These are phyloP conservation scores for Lentinula aciculospora DNA, from an alignment of 768 basidiomycete species.

Conservation along the genomic window DNA sequence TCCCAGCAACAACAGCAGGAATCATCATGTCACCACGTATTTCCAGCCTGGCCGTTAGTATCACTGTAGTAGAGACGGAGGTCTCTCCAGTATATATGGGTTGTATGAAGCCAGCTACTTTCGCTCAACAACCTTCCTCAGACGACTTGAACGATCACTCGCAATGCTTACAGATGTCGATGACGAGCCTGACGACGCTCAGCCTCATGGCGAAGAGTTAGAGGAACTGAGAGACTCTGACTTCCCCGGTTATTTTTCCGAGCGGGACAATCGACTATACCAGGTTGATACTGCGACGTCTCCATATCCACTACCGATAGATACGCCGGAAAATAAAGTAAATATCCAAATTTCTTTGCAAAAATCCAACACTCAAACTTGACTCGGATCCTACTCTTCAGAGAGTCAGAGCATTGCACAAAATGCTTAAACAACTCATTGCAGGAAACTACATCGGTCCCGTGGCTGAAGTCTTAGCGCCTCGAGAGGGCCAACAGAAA, in stretches of 20 bases:
- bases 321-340: constrained; percentile 66
- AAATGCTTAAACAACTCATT: constrained; percentile 41
- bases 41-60: neutral
- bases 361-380: neutral
- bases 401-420: constrained; percentile 51
- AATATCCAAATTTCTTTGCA: constrained; percentile 7
- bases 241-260: constrained; percentile 54
- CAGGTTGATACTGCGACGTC: constrained; percentile 51
- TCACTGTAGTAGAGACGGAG: neutral
- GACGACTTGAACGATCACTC: neutral
- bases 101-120: neutral
- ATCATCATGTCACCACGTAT: constrained; percentile 1
- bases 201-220: constrained; percentile 11
- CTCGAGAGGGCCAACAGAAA: constrained; percentile 32
- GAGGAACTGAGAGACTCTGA: constrained; percentile 46
- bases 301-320: constrained; percentile 71
- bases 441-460: constrained; percentile 59
- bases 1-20: neutral
- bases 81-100: neutral
- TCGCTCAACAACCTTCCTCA: neutral
- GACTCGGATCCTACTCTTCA: constrained; percentile 19
- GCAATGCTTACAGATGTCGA: neutral
- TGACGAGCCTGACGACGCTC: neutral
- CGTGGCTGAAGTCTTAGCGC: constrained; percentile 44
- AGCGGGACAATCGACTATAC: constrained; percentile 58